Percentiles rank a stretch among this genome's conserved stretches.
Conservation (phyloP, 768 basidiomycete genomes). For the Mycena belliarum region DNA sequence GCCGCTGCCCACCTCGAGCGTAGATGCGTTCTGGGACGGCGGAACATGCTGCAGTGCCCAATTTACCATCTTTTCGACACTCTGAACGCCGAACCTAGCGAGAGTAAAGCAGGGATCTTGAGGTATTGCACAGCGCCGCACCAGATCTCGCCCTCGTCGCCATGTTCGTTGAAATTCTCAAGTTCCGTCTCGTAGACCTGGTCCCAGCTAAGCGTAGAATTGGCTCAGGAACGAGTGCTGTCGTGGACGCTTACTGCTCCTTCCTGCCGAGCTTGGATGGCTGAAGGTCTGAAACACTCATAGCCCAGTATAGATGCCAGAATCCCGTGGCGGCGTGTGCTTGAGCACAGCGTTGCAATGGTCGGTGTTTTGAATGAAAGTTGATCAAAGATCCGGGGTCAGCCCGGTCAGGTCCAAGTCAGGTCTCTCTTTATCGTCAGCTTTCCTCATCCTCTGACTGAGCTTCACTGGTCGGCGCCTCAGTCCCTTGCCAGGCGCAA, state of each 20-base stretch:
- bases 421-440: constrained; percentile 7
- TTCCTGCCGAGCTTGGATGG: constrained; percentile 81
- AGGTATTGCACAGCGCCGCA: constrained; percentile 27
- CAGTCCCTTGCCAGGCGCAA: constrained; percentile 47
- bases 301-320: too few relatives aligned
- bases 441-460: constrained; percentile 3
- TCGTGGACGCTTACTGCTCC: constrained; percentile 57
- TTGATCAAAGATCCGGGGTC: too few relatives aligned
- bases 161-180: constrained; percentile 70
- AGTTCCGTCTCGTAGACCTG: constrained; percentile 71
- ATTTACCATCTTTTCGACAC: constrained; percentile 75
- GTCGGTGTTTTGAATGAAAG: too few relatives aligned
- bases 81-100: constrained; percentile 77
- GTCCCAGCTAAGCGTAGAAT: constrained; percentile 64
- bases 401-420: too few relatives aligned
- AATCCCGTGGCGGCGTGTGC: too few relatives aligned
- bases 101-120: background rate
- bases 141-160: constrained; percentile 88
- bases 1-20: constrained; percentile 80
- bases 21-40: constrained; percentile 42
- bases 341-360: too few relatives aligned
- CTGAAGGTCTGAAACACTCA: constrained; percentile 48
- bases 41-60: constrained; percentile 65
- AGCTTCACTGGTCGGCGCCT: constrained; percentile 15
- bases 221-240: background rate